Evolutionary conservation across 2,329 filamentous ascomycete species (phyloP).

Genomic region (Fusarium zealandicum): DNA sequence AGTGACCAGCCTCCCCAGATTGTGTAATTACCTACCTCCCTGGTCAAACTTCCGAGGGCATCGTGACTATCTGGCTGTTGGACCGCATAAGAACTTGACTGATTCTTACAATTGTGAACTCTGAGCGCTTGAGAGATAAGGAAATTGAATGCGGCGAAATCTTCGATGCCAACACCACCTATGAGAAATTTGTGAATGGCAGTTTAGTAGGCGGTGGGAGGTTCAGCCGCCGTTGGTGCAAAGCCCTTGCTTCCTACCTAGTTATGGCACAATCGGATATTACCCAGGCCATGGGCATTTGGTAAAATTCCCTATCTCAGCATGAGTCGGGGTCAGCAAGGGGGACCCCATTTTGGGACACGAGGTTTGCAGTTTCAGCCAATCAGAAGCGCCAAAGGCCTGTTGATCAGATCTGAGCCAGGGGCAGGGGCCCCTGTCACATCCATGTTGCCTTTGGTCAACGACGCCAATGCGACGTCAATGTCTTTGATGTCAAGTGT

Average conservation of each 20-base stretch:
- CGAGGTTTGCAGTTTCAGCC: slow-evolving; percentile 41
- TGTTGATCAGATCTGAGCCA: slow-evolving; percentile 37
- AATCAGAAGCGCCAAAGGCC: slow-evolving; percentile 32
- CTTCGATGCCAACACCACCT: no score
- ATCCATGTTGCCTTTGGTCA: slow-evolving; percentile 1
- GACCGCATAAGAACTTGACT: background rate
- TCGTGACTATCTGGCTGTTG: background rate
- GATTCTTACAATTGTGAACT: background rate
- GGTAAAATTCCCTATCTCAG: slow-evolving; percentile 13
- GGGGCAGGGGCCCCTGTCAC: slow-evolving; percentile 21
- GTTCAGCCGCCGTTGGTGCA: background rate
- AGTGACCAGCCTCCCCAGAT: background rate
- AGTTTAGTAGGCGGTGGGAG: no score
- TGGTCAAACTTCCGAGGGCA: slow-evolving; percentile 1
- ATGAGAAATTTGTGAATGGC: no score
- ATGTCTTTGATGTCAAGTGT: slow-evolving; percentile 6
- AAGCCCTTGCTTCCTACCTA: background rate
- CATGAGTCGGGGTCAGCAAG: slow-evolving; percentile 18
- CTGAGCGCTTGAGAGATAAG: background rate
- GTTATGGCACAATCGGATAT: slow-evolving; percentile 14
- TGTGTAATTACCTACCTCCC: no score
- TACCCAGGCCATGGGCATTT: slow-evolving; percentile 24
- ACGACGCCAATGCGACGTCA: slow-evolving; percentile 7
- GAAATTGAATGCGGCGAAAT: no score
- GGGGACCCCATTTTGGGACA: slow-evolving; percentile 45